Evolutionary conservation across 768 basidiomycete species (phyloP), one percentile per base, ranked within the genome.

Genomic region (Suillus sp.): DNA sequence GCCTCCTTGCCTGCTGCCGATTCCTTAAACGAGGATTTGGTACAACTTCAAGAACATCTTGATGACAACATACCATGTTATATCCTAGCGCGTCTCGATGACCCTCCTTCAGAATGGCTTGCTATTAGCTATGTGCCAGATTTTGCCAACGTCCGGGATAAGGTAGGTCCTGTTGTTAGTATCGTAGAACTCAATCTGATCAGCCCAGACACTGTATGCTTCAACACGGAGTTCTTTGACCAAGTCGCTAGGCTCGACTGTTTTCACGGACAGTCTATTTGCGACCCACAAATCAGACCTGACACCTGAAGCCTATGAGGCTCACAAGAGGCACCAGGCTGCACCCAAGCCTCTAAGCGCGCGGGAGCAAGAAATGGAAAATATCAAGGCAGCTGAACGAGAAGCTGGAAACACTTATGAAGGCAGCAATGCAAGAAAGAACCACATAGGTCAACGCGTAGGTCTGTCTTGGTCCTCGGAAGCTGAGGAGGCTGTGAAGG

Each of bases 61-160:
- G 79, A 88, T 37, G 84, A 88, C 34, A 76, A 84, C 62, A 71
- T 76, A 1, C 91, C 93, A 27, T 87, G 91, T n/a, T 95, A 93
- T 75, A 75, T 94, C 50, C 84, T 95, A 25, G 85, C 82, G 11
- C 85, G 86, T 61, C 73, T 86, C 40, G 91, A 91, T 66, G 76
- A 80, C 22, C 81, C 88, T 2, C 78, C 80, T 0, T 69, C 83
- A 1, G 84, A 88, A 65, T 95, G 93, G 93, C 78, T 92, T 40
- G 81, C 83, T 8, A 82, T 94, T 63, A 88, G 79, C 70, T 96
- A 93, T 71, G 91, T 95, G 7, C 94, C 94, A 1, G 94, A 96
- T 65, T 72, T 81, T 22, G 91, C 94, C 32, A 88, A 83, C 76
- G 84, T 95, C 64, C 83, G 92, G 70, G 86, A 91, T 75, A 96